Conservation (phyloP, 768 basidiomycete species). For the Fomitopsis serialis region DNA sequence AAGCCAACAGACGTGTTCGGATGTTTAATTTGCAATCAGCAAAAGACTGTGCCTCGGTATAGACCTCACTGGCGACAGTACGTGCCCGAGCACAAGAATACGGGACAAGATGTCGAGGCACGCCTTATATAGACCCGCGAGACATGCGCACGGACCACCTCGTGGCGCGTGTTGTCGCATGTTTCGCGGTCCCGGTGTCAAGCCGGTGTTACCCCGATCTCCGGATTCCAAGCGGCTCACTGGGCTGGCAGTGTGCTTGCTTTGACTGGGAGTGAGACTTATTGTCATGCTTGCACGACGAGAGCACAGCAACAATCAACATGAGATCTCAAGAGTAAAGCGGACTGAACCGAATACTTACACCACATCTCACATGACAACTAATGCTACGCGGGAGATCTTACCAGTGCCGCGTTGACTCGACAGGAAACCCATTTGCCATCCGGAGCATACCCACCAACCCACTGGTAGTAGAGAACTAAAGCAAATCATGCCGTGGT, state of each 20-base stretch:
- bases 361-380: no score
- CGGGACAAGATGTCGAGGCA: conserved; percentile 16
- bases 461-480: conserved; percentile 47
- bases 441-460: conserved; percentile 41
- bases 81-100: conserved; percentile 90
- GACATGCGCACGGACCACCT: conserved; percentile 49
- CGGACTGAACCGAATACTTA: no score
- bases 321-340: no score
- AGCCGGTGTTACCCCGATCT: no score
- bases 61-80: conserved; percentile 94
- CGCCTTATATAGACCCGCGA: conserved; percentile 33
- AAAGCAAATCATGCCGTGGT: no score
- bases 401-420: conserved; percentile 33
- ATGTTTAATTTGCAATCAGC: conserved; percentile 98
- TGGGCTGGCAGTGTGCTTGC: no score
- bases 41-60: conserved; percentile 93
- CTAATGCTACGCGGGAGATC: no score
- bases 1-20: conserved; percentile 90
- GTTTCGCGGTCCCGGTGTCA: no score
- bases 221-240: no score
- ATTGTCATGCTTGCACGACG: no score
- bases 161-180: background rate
- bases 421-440: conserved; percentile 28
- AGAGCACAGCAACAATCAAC: no score
- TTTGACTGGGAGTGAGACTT: no score